A percentile compares a stretch with the other conserved stretches of the same genome.
These are phyloP conservation scores for Talaromyces wortmannii DNA, from an alignment of 495 filamentous ascomycete genomes.

Conservation along the genomic window DNA sequence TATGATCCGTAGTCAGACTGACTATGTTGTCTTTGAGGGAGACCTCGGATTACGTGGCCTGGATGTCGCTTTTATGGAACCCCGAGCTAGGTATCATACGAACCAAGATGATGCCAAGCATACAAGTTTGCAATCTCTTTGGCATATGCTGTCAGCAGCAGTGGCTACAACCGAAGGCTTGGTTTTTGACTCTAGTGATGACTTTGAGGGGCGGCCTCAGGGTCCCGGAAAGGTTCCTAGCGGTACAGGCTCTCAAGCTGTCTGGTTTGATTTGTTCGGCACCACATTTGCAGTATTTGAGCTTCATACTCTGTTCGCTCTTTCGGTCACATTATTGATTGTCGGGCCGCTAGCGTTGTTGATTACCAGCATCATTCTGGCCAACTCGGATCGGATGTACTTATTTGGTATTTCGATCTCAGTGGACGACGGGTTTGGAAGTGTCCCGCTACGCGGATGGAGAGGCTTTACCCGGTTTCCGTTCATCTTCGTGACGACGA, in stretches of 20 bases:
- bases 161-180: constrained; percentile 64
- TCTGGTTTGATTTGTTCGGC: constrained; percentile 96
- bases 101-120: constrained; percentile 80
- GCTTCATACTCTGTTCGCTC: constrained; percentile 76
- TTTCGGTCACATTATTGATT: constrained; percentile 76
- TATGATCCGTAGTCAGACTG: constrained; percentile 75
- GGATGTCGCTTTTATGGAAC: constrained; percentile 86
- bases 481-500: constrained; percentile 63
- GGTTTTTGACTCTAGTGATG: constrained; percentile 59
- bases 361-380: constrained; percentile 57
- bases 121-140: constrained; percentile 66
- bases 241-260: constrained; percentile 61
- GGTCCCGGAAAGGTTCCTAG: constrained; percentile 59
- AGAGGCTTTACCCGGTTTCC: constrained; percentile 81
- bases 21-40: constrained; percentile 82
- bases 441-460: constrained; percentile 63
- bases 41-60: constrained; percentile 77
- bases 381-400: constrained; percentile 69
- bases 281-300: constrained; percentile 69
- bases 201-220: constrained; percentile 55
- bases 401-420: constrained; percentile 62
- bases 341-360: constrained; percentile 67
- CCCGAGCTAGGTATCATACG: constrained; percentile 85
- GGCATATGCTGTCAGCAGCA: constrained; percentile 89
- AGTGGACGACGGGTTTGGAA: constrained; percentile 49